Evolutionary conservation across 805 yeast species (phyloP).

Genomic region (Starmera quercuum): DNA sequence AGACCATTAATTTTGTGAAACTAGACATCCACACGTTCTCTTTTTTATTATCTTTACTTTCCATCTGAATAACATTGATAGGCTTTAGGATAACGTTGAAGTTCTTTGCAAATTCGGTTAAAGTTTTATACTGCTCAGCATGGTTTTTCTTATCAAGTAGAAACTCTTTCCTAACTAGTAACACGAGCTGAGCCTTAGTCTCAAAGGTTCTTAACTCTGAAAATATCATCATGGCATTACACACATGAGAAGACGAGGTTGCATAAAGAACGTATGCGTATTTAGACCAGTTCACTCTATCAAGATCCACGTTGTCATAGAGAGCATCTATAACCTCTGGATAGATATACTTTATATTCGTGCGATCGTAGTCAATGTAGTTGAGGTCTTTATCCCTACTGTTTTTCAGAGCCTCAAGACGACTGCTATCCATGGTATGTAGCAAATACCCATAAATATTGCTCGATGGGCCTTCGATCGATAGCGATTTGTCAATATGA

Average conservation of each 20-base stretch:
- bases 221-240: slow-evolving; percentile 44
- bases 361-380: slow-evolving; percentile 17
- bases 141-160: slow-evolving; percentile 12
- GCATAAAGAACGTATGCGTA: slow-evolving; percentile 58
- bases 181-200: slow-evolving; percentile 37
- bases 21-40: slow-evolving; percentile 37
- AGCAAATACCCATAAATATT: too few relatives aligned
- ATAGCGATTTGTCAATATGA: too few relatives aligned
- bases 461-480: too few relatives aligned
- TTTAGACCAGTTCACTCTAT: slow-evolving; percentile 31
- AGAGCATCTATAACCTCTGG: slow-evolving; percentile 17
- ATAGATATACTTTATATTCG: slow-evolving; percentile 13
- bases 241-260: slow-evolving; percentile 41
- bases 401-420: too few relatives aligned
- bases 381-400: too few relatives aligned
- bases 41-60: slow-evolving; percentile 8
- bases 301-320: slow-evolving; percentile 9
- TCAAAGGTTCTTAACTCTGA: slow-evolving; percentile 28
- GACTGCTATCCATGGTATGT: too few relatives aligned
- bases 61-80: slow-evolving; percentile 10
- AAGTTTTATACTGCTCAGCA: slow-evolving; percentile 5
- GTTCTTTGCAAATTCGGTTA: slow-evolving; percentile 4
- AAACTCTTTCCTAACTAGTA: slow-evolving; percentile 30
- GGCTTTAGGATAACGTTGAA: slow-evolving; percentile 12
- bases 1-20: slow-evolving; percentile 48